Conservation (phyloP, 306 rosid species). For the Quercus wislizeni region DNA sequence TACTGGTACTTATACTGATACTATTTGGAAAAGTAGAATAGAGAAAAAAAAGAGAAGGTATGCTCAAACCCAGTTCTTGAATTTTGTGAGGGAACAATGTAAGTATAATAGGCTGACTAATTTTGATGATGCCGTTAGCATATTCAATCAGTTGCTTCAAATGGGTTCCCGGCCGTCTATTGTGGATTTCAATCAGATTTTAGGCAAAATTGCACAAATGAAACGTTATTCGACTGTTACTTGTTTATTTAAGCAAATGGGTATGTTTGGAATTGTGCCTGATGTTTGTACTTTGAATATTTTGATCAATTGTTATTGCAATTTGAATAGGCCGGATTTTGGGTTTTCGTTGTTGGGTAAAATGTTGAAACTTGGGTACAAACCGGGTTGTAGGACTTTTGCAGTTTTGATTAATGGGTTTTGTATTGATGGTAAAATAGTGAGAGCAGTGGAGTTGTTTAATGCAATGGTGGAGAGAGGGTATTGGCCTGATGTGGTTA, state of each 20-base stretch:
- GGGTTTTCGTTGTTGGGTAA: constrained; percentile 23
- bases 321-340: not conserved
- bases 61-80: constrained; percentile 2
- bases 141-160: constrained; percentile 29
- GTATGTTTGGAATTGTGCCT: not conserved
- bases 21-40: not conserved
- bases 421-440: constrained; percentile 8
- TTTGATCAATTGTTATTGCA: constrained; percentile 28
- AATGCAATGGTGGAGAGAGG: not conserved
- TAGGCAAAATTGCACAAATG: constrained; percentile 24
- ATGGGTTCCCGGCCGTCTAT: constrained; percentile 17
- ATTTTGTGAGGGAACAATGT: not conserved
- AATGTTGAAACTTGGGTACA: constrained; percentile 18
- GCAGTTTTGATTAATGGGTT: constrained; percentile 30
- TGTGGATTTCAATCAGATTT: constrained; percentile 21
- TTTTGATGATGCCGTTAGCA: constrained; percentile 18
- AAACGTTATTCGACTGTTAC: constrained; percentile 13
- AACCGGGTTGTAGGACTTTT: constrained; percentile 3
- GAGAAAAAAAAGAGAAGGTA: not conserved
- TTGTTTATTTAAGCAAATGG: constrained; percentile 17
- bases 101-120: not conserved
- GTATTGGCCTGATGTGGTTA: constrained; percentile 4
- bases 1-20: not conserved
- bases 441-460: not conserved
- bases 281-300: constrained; percentile 26